A percentile compares a stretch with the other conserved stretches of the same genome.
Evolutionary conservation across 257 asterid genomes (phyloP).

Genomic region (Eucommia ulmoides): DNA sequence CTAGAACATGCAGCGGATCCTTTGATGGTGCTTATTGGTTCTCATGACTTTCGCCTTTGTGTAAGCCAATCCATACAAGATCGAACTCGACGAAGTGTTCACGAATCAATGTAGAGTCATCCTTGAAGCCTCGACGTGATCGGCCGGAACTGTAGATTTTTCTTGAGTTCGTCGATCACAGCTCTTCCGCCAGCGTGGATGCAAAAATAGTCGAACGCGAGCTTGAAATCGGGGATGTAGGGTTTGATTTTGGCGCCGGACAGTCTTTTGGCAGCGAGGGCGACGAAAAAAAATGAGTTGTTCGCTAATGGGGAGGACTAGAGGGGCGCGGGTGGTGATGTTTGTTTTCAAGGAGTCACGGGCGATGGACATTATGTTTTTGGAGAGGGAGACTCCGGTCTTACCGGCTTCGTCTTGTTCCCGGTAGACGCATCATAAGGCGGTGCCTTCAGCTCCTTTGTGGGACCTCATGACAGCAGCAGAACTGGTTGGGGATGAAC

Average conservation of each 20-base stretch:
- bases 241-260: conserved; percentile 5
- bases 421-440: conserved; percentile 16
- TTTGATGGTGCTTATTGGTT: too few species aligned
- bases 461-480: conserved; percentile 21
- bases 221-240: conserved; percentile 21
- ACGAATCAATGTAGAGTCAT: conserved; percentile 25
- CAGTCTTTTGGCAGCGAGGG: conserved; percentile 8
- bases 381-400: conserved; percentile 19
- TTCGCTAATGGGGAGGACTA: conserved; percentile 20
- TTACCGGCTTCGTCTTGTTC: conserved; percentile 18
- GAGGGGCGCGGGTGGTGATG: conserved; percentile 23
- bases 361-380: conserved; percentile 21
- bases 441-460: conserved; percentile 12
- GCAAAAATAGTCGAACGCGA: conserved; percentile 23
- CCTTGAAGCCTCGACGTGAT: conserved; percentile 22
- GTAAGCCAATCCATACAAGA: conserved; percentile 25
- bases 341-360: conserved; percentile 23
- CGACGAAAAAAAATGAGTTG: conserved; percentile 11
- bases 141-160: conserved; percentile 9
- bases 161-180: conserved; percentile 24
- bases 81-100: conserved; percentile 19
- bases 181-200: conserved; percentile 30
- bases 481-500: too few species aligned
- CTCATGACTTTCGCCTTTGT: conserved; percentile 24
- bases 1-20: too few species aligned